phyloP scores from a whole-genome alignment of 1,284 basidiomycete species.

The Meira miltonrushii region DNA sequence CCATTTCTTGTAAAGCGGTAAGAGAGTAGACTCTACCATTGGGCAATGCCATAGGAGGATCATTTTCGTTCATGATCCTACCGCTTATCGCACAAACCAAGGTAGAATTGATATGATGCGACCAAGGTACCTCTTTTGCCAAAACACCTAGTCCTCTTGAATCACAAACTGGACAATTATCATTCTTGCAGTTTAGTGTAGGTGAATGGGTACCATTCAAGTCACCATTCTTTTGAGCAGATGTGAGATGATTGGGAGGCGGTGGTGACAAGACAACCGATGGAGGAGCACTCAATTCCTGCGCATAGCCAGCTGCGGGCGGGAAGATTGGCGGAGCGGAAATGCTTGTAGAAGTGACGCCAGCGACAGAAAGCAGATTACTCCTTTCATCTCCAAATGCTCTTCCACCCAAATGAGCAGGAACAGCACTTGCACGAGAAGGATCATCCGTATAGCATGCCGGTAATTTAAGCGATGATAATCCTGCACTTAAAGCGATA shows the following conservation, averaged over 20 bases:
- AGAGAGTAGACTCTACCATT: conserved; percentile 87
- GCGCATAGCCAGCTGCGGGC: conserved; percentile 1
- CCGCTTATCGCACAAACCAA: conserved; percentile 87
- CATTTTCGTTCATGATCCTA: conserved; percentile 88
- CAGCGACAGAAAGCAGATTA: conserved; percentile 1
- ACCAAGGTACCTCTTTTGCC: conserved; percentile 76
- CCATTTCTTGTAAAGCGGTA: conserved; percentile 80
- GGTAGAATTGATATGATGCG: conserved; percentile 89
- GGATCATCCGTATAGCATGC: conserved; percentile 27
- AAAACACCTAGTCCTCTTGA: conserved; percentile 64
- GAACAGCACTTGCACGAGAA: background rate
- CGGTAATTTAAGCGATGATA: conserved; percentile 37
- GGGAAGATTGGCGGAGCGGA: conserved; percentile 10
- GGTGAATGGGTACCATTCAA: background rate
- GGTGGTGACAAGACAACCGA: background rate
- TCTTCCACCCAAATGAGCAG: conserved; percentile 15
- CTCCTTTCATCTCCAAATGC: conserved; percentile 14
- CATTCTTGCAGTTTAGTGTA: background rate
- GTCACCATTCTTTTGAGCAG: background rate
- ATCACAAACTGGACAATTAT: conserved; percentile 30
- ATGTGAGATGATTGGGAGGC: background rate
- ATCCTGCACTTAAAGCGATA: conserved; percentile 44
- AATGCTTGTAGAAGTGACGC: background rate
- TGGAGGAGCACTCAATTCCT: background rate
- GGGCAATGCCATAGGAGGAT: conserved; percentile 84